Evolutionary conservation across 179 eudicot species (phyloP).

Genomic region (Nepenthes alata): DNA sequence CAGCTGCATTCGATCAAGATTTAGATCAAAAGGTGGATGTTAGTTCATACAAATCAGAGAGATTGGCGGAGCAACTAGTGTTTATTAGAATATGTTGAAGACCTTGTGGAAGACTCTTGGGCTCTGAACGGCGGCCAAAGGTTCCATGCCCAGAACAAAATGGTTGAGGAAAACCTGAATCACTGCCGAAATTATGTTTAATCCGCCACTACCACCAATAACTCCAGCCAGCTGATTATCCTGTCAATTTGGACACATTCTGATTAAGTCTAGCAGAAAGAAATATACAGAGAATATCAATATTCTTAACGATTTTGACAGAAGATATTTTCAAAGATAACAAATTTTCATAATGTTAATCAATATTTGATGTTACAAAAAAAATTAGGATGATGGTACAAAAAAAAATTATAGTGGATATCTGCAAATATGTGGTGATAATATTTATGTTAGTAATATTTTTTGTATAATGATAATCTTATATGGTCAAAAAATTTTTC

Average conservation of each 20-base stretch:
- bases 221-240: conserved; percentile 71
- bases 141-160: conserved; percentile 56
- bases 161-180: conserved; percentile 75
- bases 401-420: too few species aligned
- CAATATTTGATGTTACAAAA: too few species aligned
- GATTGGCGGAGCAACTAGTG: too few species aligned
- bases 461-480: too few species aligned
- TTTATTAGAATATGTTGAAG: not conserved
- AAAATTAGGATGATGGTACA: too few species aligned
- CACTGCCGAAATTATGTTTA: conserved; percentile 61
- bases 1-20: conserved; percentile 35
- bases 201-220: conserved; percentile 88
- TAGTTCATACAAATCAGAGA: too few species aligned
- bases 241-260: conserved; percentile 13
- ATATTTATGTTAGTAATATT: too few species aligned
- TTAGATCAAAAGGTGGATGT: not conserved
- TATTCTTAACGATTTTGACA: too few species aligned
- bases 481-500: too few species aligned
- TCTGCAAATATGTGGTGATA: too few species aligned
- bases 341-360: too few species aligned
- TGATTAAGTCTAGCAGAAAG: not conserved
- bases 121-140: conserved; percentile 58
- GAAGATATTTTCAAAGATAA: too few species aligned
- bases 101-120: conserved; percentile 91
- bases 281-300: not conserved